These are phyloP conservation scores for Gynostemma pentaphyllum DNA, from an alignment of 306 rosid species.

Conservation along the genomic window DNA sequence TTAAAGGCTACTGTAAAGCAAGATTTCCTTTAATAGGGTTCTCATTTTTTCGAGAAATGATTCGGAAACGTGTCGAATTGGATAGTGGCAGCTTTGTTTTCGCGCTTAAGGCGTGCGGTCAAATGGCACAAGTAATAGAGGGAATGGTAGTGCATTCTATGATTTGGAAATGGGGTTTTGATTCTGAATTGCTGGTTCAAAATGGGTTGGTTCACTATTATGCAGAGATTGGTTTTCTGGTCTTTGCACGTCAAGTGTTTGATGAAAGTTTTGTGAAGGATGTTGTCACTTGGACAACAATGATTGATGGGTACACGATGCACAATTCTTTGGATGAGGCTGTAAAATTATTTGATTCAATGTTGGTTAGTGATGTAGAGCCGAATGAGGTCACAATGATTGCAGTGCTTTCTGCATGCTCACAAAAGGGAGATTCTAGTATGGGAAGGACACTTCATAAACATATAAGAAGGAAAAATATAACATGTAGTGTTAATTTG, in stretches of 20 bases:
- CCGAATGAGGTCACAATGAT: slow-evolving; percentile 73
- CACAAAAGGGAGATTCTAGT: slow-evolving; percentile 25
- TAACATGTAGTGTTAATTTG: slow-evolving; percentile 30
- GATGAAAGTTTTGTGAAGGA: slow-evolving; percentile 48
- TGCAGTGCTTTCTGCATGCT: slow-evolving; percentile 42
- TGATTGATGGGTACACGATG: slow-evolving; percentile 57
- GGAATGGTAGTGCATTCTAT: slow-evolving; percentile 41
- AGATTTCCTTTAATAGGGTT: slow-evolving; percentile 26
- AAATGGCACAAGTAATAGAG: neutral
- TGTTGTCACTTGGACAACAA: slow-evolving; percentile 77
- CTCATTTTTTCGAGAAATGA: slow-evolving; percentile 33
- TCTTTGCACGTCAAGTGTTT: slow-evolving; percentile 44
- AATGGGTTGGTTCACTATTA: slow-evolving; percentile 58
- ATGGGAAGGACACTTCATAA: slow-evolving; percentile 38
- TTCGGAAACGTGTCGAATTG: slow-evolving; percentile 21
- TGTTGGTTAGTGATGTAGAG: slow-evolving; percentile 39
- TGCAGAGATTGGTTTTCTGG: slow-evolving; percentile 24
- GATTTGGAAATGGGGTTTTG: slow-evolving; percentile 45
- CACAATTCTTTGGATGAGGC: slow-evolving; percentile 33
- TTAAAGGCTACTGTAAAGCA: slow-evolving; percentile 40
- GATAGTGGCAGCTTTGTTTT: slow-evolving; percentile 48
- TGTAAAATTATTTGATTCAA: slow-evolving; percentile 31
- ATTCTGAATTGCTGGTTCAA: slow-evolving; percentile 32
- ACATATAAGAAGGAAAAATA: slow-evolving; percentile 16
- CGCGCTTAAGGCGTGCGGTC: slow-evolving; percentile 44